These are phyloP conservation scores for Glutinoglossum americanum DNA, from an alignment of 495 filamentous ascomycete genomes.

Conservation along the genomic window DNA sequence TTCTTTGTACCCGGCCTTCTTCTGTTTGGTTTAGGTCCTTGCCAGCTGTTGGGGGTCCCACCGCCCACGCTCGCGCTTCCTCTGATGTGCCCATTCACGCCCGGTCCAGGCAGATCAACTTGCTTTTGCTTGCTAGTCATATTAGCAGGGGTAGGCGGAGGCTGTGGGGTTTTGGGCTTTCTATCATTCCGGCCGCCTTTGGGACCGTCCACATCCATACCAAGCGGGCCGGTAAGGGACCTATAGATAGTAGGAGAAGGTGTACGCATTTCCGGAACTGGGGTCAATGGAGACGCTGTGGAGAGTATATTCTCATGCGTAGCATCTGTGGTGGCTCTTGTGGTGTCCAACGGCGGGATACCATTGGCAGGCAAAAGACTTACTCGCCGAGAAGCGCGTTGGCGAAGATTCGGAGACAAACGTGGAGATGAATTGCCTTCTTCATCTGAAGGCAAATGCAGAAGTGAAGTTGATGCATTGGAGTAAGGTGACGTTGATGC, in stretches of 20 bases:
- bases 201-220: constrained; percentile 2
- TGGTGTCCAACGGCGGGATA: background rate
- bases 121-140: background rate
- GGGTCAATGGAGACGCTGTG: constrained; percentile 20
- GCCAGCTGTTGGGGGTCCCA: background rate
- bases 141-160: background rate
- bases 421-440: background rate
- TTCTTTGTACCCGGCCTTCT: background rate
- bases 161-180: background rate
- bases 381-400: constrained; percentile 2
- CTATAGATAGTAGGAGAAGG: constrained; percentile 21
- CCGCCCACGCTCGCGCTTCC: background rate
- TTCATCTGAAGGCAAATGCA: background rate
- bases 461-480: background rate
- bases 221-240: background rate
- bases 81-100: background rate
- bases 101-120: background rate
- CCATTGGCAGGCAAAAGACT: background rate
- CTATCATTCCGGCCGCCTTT: constrained; percentile 1
- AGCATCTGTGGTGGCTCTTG: constrained; percentile 1
- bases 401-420: background rate
- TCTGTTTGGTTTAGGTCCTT: background rate
- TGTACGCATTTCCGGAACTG: constrained; percentile 24
- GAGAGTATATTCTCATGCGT: background rate
- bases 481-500: background rate